A percentile compares a stretch with the other conserved stretches of the same genome.
Conservation (phyloP, 495 filamentous ascomycete species). For the Symbiotaphrina buchneri region DNA sequence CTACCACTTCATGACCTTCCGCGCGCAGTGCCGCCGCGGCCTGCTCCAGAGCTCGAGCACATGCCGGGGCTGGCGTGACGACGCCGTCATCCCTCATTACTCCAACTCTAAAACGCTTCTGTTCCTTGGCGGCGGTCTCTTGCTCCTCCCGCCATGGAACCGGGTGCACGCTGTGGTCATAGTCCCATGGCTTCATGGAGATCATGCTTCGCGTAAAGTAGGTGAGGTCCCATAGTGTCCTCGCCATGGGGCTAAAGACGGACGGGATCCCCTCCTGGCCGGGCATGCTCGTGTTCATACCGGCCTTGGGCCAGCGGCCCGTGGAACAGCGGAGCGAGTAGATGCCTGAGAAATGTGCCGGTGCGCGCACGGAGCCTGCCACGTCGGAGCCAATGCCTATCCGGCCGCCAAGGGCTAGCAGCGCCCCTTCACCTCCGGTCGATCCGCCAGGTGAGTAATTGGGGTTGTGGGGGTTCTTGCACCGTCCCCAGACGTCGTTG, state of each 20-base stretch:
- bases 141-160: slow-evolving; percentile 51
- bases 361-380: slow-evolving; percentile 72
- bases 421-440: slow-evolving; percentile 71
- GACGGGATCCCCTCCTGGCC: slow-evolving; percentile 83
- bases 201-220: slow-evolving; percentile 71
- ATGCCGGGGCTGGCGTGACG: slow-evolving; percentile 72
- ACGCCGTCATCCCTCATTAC: slow-evolving; percentile 63
- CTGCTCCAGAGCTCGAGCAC: slow-evolving; percentile 48
- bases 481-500: slow-evolving; percentile 55
- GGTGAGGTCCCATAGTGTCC: slow-evolving; percentile 61
- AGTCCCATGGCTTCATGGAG: slow-evolving; percentile 76
- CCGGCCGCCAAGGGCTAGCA: slow-evolving; percentile 69
- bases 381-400: slow-evolving; percentile 93
- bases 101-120: slow-evolving; percentile 46
- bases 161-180: slow-evolving; percentile 72
- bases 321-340: slow-evolving; percentile 83
- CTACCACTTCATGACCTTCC: slow-evolving; percentile 55
- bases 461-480: slow-evolving; percentile 60
- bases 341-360: slow-evolving; percentile 80
- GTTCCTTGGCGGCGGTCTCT: slow-evolving; percentile 30
- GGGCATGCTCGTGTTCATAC: slow-evolving; percentile 73
- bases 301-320: slow-evolving; percentile 81
- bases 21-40: slow-evolving; percentile 41
- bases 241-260: slow-evolving; percentile 85
- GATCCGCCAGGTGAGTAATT: slow-evolving; percentile 81